phyloP scores from a whole-genome alignment of 169 alveolate species.

The Plasmodium blacklocki region DNA sequence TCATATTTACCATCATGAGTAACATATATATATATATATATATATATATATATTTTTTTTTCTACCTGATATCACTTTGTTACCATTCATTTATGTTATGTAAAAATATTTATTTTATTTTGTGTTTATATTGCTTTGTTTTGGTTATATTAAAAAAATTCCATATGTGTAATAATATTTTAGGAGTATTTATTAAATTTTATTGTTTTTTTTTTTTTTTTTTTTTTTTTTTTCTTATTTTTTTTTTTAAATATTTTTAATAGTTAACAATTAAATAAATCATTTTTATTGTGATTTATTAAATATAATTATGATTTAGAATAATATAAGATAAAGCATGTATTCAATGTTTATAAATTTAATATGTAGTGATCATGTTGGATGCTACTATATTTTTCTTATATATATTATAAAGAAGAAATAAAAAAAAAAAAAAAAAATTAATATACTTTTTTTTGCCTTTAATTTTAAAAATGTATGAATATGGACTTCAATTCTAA shows the following conservation, averaged over 20 bases:
- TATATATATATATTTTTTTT: not conserved
- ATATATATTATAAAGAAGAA: no score
- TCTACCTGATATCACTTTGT: no score
- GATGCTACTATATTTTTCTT: no score
- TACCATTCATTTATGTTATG: no score
- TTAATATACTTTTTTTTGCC: no score
- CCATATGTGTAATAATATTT: not conserved
- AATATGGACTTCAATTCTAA: no score
- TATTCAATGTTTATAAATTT: no score
- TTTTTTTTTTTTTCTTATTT: not conserved
- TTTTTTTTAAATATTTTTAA: conserved; percentile 2
- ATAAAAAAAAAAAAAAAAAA: no score
- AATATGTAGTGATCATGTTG: no score
- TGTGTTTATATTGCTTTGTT: not conserved
- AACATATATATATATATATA: conserved; percentile 1
- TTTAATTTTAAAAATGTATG: no score
- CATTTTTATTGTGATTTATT: conserved; percentile 30
- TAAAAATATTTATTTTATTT: no score
- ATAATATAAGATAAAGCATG: no score
- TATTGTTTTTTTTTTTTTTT: not conserved
- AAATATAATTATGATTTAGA: not conserved
- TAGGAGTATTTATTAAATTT: not conserved
- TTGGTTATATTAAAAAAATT: not conserved
- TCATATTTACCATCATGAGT: not conserved
- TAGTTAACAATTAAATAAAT: not conserved